Conservation (phyloP, 2,329 filamentous ascomycete genomes). For the Trichoderma citrinoviride region DNA sequence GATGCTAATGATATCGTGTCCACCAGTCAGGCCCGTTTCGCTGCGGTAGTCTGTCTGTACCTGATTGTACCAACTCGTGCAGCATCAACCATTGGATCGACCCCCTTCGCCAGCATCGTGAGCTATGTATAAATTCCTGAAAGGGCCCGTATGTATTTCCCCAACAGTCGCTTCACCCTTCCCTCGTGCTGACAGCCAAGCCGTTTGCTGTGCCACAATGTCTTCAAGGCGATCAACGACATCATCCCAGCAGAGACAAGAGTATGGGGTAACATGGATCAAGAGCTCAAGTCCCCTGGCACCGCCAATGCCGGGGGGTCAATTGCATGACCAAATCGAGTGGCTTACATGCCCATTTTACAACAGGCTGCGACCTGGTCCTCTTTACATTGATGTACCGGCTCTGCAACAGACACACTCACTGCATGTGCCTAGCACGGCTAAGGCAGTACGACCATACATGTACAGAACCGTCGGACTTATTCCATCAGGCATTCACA, state of each 20-base stretch:
- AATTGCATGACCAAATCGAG: constrained; percentile 16
- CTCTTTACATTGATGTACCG: not conserved
- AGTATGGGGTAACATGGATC: constrained; percentile 20
- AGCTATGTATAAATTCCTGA: not conserved
- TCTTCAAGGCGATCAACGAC: not conserved
- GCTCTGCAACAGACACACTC: no score
- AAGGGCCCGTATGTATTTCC: not conserved
- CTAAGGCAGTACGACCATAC: no score
- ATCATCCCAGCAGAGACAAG: not conserved
- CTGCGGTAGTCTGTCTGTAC: not conserved
- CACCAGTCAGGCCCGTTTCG: not conserved
- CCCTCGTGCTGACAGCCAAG: not conserved
- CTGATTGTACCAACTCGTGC: not conserved
- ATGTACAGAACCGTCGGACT: not conserved
- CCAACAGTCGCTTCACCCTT: not conserved
- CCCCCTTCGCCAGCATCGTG: not conserved
- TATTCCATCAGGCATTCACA: not conserved
- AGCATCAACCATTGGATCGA: not conserved
- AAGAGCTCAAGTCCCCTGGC: constrained; percentile 2
- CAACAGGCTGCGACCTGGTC: not conserved
- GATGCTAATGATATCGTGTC: constrained; percentile 4
- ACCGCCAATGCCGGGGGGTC: constrained; percentile 10
- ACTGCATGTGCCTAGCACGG: no score
- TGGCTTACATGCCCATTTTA: not conserved
- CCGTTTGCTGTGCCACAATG: not conserved